A percentile compares a stretch with the other conserved stretches of the same genome.
Conservation (phyloP, 2,329 filamentous ascomycete species). For the Penicillium sp. region DNA sequence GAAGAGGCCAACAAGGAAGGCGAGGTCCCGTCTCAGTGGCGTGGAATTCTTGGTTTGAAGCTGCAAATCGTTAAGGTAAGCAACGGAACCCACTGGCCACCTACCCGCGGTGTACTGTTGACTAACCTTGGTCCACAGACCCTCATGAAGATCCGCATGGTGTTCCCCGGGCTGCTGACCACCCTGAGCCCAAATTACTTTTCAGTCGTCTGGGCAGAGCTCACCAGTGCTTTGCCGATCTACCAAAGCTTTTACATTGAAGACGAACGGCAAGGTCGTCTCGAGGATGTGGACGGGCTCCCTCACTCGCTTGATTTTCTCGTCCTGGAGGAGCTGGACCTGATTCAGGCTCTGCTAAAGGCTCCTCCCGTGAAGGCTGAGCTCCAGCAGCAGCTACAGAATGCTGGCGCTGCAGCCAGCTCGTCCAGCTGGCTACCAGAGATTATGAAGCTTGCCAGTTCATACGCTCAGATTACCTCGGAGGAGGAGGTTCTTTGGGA, state of each 20-base stretch:
- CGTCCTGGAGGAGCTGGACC: constrained; percentile 89
- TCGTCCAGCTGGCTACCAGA: constrained; percentile 79
- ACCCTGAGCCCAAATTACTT: constrained; percentile 82
- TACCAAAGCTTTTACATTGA: constrained; percentile 85
- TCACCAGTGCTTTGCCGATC: constrained; percentile 66
- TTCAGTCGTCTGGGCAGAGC: constrained; percentile 82
- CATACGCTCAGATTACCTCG: constrained; percentile 82
- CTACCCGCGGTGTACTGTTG: too few species aligned
- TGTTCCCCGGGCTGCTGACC: constrained; percentile 78
- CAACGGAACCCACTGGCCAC: too few species aligned
- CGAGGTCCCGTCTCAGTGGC: constrained; percentile 64
- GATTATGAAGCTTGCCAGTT: constrained; percentile 78
- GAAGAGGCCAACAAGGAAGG: constrained; percentile 58
- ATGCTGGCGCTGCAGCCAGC: constrained; percentile 57
- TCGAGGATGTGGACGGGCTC: constrained; percentile 87
- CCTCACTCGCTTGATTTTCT: constrained; percentile 93
- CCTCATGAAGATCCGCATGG: constrained; percentile 78
- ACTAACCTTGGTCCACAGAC: too few species aligned
- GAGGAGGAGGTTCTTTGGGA: constrained; percentile 97
- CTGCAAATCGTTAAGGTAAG: constrained; percentile 79
- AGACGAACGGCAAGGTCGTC: constrained; percentile 76
- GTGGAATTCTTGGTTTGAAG: constrained; percentile 81
- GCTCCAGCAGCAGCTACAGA: constrained; percentile 72
- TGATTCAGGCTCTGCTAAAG: constrained; percentile 85
- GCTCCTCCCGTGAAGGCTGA: constrained; percentile 85